These are phyloP conservation scores for Trametes punicea DNA, from an alignment of 768 basidiomycete species.

Conservation along the genomic window DNA sequence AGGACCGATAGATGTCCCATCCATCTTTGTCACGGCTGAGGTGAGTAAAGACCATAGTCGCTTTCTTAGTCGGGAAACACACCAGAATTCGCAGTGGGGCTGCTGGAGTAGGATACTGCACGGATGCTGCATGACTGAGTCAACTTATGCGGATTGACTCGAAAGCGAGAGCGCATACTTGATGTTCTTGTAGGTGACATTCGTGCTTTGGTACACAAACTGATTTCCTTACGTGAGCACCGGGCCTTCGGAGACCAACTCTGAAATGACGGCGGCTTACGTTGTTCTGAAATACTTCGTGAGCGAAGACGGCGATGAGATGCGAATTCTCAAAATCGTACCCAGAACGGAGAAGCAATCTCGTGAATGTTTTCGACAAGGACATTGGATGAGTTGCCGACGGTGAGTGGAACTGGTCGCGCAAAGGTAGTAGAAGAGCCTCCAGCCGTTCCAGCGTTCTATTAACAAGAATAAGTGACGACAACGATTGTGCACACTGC, in stretches of 20 bases:
- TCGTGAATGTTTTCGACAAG: slow-evolving; percentile 38
- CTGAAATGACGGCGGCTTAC: no score
- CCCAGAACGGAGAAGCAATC: slow-evolving; percentile 42
- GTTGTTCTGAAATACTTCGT: slow-evolving; percentile 18
- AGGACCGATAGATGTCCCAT: slow-evolving; percentile 49
- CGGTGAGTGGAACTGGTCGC: slow-evolving; percentile 42
- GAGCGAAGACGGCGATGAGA: not conserved
- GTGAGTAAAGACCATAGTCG: not conserved
- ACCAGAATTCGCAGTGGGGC: slow-evolving; percentile 36
- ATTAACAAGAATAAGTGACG: not conserved
- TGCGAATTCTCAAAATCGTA: slow-evolving; percentile 16
- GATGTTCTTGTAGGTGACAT: slow-evolving; percentile 41
- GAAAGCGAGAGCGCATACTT: no score
- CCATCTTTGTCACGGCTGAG: slow-evolving; percentile 32
- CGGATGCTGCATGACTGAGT: slow-evolving; percentile 26
- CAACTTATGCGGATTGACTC: not conserved
- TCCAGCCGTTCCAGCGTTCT: slow-evolving; percentile 39
- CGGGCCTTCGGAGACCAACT: not conserved
- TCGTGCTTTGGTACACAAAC: slow-evolving; percentile 41
- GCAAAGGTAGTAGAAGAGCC: slow-evolving; percentile 43
- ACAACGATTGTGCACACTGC: not conserved
- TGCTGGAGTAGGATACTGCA: slow-evolving; percentile 34
- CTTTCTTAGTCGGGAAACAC: not conserved
- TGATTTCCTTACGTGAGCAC: slow-evolving; percentile 7
- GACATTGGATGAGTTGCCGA: slow-evolving; percentile 42